Evolutionary conservation across 2,329 filamentous ascomycete species (phyloP).

Genomic region (Claviceps arundinis): DNA sequence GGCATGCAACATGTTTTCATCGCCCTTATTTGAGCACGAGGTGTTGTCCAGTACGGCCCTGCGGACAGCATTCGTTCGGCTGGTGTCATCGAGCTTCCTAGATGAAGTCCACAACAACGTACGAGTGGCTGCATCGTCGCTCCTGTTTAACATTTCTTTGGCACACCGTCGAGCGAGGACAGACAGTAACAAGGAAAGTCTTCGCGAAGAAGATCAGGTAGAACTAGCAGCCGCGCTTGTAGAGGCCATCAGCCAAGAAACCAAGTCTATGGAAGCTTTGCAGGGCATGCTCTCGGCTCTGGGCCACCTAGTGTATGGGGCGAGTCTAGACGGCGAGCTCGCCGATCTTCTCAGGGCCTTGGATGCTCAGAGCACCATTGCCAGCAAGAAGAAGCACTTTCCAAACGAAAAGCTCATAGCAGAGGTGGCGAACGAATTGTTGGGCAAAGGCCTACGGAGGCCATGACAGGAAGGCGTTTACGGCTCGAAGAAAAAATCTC

Average conservation of each 20-base stretch:
- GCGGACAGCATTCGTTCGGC: slow-evolving; percentile 45
- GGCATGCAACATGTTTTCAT: slow-evolving; percentile 73
- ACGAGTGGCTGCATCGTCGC: slow-evolving; percentile 66
- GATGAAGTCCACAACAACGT: slow-evolving; percentile 62
- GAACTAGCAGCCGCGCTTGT: slow-evolving; percentile 71
- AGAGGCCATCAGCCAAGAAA: slow-evolving; percentile 53
- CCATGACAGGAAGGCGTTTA: slow-evolving; percentile 8
- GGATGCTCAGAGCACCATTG: slow-evolving; percentile 55
- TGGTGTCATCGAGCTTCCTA: slow-evolving; percentile 67
- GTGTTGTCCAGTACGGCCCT: slow-evolving; percentile 40
- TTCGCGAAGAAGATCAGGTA: slow-evolving; percentile 60
- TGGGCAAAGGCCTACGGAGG: slow-evolving; percentile 35
- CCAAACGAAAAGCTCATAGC: slow-evolving; percentile 42
- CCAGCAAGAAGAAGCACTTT: slow-evolving; percentile 43
- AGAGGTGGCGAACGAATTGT: slow-evolving; percentile 38
- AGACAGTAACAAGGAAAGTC: slow-evolving; percentile 38
- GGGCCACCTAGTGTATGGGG: slow-evolving; percentile 62
- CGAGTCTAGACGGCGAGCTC: slow-evolving; percentile 59
- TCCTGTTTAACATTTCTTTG: slow-evolving; percentile 71
- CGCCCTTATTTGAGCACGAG: slow-evolving; percentile 54
- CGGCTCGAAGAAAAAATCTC: neutral
- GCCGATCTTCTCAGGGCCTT: slow-evolving; percentile 65
- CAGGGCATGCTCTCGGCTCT: slow-evolving; percentile 65
- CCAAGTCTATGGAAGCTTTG: slow-evolving; percentile 54
- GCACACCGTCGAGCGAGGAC: slow-evolving; percentile 54